Percentiles rank a stretch among this genome's conserved stretches.
These are phyloP conservation scores for Lithospermum erythrorhizon DNA, from an alignment of 257 asterid species.

Conservation along the genomic window DNA sequence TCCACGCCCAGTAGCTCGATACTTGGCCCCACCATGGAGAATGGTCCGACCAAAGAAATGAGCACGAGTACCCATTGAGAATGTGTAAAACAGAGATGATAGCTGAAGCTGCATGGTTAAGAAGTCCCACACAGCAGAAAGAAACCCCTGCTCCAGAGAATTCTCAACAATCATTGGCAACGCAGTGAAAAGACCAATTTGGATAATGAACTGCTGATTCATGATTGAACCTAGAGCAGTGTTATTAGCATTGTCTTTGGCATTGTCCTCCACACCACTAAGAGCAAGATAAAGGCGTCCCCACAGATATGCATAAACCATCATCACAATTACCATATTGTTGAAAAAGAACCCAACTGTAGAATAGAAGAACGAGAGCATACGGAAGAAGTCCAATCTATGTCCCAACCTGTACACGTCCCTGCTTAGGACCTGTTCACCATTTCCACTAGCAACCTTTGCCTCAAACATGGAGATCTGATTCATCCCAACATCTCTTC, in stretches of 20 bases:
- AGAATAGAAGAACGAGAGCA: slow-evolving; percentile 89
- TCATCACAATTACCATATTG: slow-evolving; percentile 70
- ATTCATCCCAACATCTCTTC: slow-evolving; percentile 93
- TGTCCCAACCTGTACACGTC: slow-evolving; percentile 90
- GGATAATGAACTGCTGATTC: slow-evolving; percentile 87
- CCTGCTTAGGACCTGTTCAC: slow-evolving; percentile 90
- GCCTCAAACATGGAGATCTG: slow-evolving; percentile 98
- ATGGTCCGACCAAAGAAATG: slow-evolving; percentile 90
- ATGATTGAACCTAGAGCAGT: slow-evolving; percentile 69
- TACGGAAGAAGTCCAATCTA: slow-evolving; percentile 87
- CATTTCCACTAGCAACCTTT: slow-evolving; percentile 92
- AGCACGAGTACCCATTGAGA: slow-evolving; percentile 88
- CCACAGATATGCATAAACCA: slow-evolving; percentile 78
- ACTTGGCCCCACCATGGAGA: slow-evolving; percentile 94
- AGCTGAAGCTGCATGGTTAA: slow-evolving; percentile 83
- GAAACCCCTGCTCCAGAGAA: slow-evolving; percentile 80
- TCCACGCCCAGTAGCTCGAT: slow-evolving; percentile 93
- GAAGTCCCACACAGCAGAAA: slow-evolving; percentile 79
- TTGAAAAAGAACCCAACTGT: slow-evolving; percentile 83
- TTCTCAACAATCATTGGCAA: slow-evolving; percentile 93
- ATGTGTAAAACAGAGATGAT: slow-evolving; percentile 62
- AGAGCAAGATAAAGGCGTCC: slow-evolving; percentile 86
- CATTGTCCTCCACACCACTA: slow-evolving; percentile 57
- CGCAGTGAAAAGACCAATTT: slow-evolving; percentile 76
- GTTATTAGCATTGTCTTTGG: slow-evolving; percentile 42